Conservation (phyloP, 1,284 basidiomycete species). For the Papiliotrema terrestris region DNA sequence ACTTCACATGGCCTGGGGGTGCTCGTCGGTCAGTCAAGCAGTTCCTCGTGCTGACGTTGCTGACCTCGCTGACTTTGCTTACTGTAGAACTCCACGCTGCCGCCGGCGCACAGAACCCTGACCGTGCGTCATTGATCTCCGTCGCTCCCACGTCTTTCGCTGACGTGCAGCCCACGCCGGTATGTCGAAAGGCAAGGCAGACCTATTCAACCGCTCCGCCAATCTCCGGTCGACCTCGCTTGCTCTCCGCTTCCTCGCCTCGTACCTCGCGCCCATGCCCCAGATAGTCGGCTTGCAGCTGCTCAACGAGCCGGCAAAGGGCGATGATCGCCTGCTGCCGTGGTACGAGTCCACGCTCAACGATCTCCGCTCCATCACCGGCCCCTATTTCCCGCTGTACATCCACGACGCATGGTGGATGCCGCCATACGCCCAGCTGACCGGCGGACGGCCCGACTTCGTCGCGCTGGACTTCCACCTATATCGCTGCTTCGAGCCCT, state of each 20-base stretch:
- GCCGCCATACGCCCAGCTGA: conserved; percentile 61
- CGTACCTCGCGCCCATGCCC: conserved; percentile 51
- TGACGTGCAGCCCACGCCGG: conserved; percentile 40
- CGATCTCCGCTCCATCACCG: conserved; percentile 55
- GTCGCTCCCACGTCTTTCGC: conserved; percentile 9
- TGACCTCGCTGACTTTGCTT: conserved; percentile 35
- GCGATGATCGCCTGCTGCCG: conserved; percentile 53
- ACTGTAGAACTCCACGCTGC: conserved; percentile 51
- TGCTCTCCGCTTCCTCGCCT: conserved; percentile 52
- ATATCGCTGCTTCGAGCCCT: conserved; percentile 62
- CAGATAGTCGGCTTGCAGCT: conserved; percentile 79
- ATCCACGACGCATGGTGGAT: conserved; percentile 76
- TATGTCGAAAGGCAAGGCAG: conserved; percentile 43
- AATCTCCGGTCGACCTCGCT: conserved; percentile 61
- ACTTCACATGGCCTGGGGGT: conserved; percentile 67
- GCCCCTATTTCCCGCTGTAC: conserved; percentile 63
- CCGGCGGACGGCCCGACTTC: conserved; percentile 52
- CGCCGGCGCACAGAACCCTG: conserved; percentile 52
- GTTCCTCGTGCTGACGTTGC: neutral
- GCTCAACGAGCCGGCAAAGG: conserved; percentile 72
- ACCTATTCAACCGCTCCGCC: conserved; percentile 44
- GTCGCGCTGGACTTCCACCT: conserved; percentile 78
- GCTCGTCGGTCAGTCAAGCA: conserved; percentile 59
- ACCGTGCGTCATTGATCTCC: conserved; percentile 33
- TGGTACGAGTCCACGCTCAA: conserved; percentile 66